A percentile compares a stretch with the other conserved stretches of the same genome.
Conservation (phyloP, 2,329 filamentous ascomycete genomes). For the Fusarium sp. region DNA sequence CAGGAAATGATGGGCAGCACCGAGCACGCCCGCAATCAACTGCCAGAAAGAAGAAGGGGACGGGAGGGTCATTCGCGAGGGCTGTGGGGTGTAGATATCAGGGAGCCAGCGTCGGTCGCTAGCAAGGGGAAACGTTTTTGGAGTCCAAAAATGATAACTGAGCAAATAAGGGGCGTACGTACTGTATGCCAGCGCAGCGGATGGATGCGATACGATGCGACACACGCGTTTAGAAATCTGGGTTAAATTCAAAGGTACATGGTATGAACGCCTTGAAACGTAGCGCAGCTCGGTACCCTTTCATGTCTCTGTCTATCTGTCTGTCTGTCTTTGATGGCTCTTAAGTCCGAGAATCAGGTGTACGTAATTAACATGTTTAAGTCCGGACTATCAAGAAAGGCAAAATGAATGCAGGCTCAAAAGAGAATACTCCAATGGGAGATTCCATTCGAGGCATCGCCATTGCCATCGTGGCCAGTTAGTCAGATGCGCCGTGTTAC, state of each 20-base stretch:
- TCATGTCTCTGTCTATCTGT: not conserved
- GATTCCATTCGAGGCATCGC: not conserved
- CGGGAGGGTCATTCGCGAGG: constrained; percentile 21
- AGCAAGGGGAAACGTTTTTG: constrained; percentile 13
- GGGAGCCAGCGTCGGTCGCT: not conserved
- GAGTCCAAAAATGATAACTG: constrained; percentile 1
- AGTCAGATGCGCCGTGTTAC: constrained; percentile 5
- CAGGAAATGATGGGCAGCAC: constrained; percentile 15
- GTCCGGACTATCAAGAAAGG: not conserved
- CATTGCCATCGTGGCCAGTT: not conserved
- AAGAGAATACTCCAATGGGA: not conserved
- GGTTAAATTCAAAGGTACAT: constrained; percentile 15
- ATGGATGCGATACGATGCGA: not conserved
- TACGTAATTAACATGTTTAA: constrained; percentile 1
- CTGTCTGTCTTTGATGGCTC: too few relatives aligned
- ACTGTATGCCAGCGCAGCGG: not conserved
- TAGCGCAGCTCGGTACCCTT: not conserved
- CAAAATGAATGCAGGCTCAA: not conserved
- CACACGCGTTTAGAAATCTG: not conserved
- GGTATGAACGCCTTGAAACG: constrained; percentile 13
- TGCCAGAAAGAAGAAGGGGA: constrained; percentile 30
- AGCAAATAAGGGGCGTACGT: constrained; percentile 5
- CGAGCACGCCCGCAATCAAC: constrained; percentile 10
- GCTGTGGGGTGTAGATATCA: constrained; percentile 14
- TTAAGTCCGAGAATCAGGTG: constrained; percentile 17